These are phyloP conservation scores for Cyanophora paradoxa DNA, from an alignment of 78 protist species.

Conservation along the genomic window DNA sequence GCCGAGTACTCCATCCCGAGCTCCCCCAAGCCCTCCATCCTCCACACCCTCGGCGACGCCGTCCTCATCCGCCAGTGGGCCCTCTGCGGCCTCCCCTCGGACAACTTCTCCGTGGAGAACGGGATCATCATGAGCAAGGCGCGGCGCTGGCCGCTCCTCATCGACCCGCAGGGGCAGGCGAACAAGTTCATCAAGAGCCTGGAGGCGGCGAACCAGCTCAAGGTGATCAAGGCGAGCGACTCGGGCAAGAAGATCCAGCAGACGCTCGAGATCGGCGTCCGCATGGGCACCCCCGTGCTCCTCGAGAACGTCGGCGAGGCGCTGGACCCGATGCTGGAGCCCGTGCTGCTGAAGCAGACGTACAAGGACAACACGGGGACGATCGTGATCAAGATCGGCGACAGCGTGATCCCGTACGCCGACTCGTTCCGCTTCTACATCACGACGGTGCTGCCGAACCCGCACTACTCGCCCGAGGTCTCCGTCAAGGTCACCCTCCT, in stretches of 20 bases:
- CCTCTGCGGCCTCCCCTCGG: constrained; percentile 74
- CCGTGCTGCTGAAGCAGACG: constrained; percentile 69
- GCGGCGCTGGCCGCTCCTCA: constrained; percentile 79
- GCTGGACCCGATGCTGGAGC: constrained; percentile 78
- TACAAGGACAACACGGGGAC: constrained; percentile 29
- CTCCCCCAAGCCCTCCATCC: constrained; percentile 1
- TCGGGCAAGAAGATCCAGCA: constrained; percentile 32
- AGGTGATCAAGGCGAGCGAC: constrained; percentile 58
- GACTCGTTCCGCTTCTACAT: constrained; percentile 51
- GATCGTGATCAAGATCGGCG: constrained; percentile 60
- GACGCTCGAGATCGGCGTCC: constrained; percentile 52
- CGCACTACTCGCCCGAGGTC: constrained; percentile 55
- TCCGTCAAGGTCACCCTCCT: constrained; percentile 62
- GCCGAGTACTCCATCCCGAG: constrained; percentile 17
- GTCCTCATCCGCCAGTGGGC: constrained; percentile 60
- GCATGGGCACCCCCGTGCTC: constrained; percentile 71
- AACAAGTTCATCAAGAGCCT: constrained; percentile 63
- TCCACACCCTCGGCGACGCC: constrained; percentile 48
- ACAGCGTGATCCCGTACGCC: constrained; percentile 28
- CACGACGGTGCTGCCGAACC: constrained; percentile 61
- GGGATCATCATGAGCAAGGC: constrained; percentile 57
- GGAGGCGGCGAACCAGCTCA: constrained; percentile 45
- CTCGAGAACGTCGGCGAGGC: constrained; percentile 74
- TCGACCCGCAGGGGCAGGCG: constrained; percentile 89
- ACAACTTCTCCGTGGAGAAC: constrained; percentile 67